Conservation (phyloP, 305 asterid species). For the Caryopteris hybrid region DNA sequence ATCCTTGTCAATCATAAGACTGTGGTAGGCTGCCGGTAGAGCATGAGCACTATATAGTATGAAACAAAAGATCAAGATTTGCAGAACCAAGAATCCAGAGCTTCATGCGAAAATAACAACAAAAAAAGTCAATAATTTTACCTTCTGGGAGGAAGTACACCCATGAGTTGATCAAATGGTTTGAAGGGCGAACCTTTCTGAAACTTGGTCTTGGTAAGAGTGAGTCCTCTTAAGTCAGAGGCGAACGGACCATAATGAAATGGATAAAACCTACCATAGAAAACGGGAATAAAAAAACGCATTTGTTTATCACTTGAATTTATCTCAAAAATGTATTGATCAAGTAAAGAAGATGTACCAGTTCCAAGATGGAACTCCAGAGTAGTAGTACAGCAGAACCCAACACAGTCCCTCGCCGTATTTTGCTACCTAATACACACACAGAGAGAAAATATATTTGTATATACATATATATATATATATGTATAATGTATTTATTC, state of each 20-base stretch:
- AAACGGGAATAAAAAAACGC: background rate
- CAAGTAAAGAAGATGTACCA: constrained; percentile 30
- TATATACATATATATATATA: too few species aligned
- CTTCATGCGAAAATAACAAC: background rate
- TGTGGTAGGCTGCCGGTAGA: constrained; percentile 33
- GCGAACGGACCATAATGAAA: constrained; percentile 49
- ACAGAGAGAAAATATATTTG: background rate
- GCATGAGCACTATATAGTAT: constrained; percentile 44
- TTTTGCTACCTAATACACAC: constrained; percentile 32
- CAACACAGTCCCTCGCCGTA: constrained; percentile 58
- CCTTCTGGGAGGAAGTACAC: constrained; percentile 61
- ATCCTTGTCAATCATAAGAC: constrained; percentile 36
- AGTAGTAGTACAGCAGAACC: constrained; percentile 45
- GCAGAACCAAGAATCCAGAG: too few species aligned
- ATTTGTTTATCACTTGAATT: background rate
- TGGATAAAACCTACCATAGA: constrained; percentile 40
- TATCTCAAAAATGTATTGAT: background rate
- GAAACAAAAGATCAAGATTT: too few species aligned
- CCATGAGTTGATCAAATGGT: constrained; percentile 64
- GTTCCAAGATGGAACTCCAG: constrained; percentile 57
- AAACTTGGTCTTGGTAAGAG: constrained; percentile 34
- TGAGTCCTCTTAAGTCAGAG: constrained; percentile 45
- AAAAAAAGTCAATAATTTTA: background rate
- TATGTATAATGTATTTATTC: background rate
- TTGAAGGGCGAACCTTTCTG: constrained; percentile 44